Evolutionary conservation across 2,329 filamentous ascomycete genomes (phyloP).

Genomic region (Dothistroma pini): DNA sequence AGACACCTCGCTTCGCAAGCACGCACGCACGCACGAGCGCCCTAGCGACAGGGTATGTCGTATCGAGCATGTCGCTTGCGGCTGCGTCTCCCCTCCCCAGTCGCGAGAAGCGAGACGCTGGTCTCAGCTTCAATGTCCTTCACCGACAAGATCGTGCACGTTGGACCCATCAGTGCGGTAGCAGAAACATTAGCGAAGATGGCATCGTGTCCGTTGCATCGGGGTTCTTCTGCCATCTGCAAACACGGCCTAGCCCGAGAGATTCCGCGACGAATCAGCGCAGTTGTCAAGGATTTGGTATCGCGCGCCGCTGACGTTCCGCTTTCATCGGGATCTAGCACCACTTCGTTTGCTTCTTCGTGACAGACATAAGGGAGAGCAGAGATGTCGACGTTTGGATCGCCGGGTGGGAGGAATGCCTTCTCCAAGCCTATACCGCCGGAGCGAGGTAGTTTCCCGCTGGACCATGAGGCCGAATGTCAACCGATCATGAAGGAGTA

Average conservation of each 20-base stretch:
- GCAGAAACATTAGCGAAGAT: slow-evolving; percentile 2
- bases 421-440: slow-evolving; percentile 71
- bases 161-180: background rate
- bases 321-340: background rate
- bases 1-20: background rate
- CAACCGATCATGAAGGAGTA: slow-evolving; percentile 84
- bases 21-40: background rate
- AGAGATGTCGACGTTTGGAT: slow-evolving; percentile 56
- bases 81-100: background rate
- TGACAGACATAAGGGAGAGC: background rate
- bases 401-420: slow-evolving; percentile 58
- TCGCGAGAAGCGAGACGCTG: background rate
- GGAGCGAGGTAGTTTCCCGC: slow-evolving; percentile 89
- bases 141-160: background rate
- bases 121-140: background rate
- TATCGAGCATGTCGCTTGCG: background rate
- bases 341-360: background rate
- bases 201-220: slow-evolving; percentile 1
- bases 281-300: background rate
- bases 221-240: background rate
- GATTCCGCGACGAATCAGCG: background rate
- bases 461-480: slow-evolving; percentile 96
- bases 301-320: background rate
- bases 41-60: background rate
- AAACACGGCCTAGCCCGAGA: background rate